Evolutionary conservation across 2,329 filamentous ascomycete species (phyloP).

Genomic region (Scytalidium lignicola): DNA sequence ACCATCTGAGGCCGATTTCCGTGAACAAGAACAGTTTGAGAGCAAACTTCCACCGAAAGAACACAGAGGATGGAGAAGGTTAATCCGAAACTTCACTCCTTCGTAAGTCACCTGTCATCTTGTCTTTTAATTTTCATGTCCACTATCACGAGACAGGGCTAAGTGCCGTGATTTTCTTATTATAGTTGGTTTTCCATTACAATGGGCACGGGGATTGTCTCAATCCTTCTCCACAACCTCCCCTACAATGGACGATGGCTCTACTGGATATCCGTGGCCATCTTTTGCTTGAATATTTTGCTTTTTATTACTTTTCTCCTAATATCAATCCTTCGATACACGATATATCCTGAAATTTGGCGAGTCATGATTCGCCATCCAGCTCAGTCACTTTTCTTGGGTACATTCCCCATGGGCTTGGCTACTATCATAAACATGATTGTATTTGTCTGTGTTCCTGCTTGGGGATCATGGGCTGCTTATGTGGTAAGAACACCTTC

Average conservation of each 20-base stretch:
- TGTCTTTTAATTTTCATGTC: too few relatives aligned
- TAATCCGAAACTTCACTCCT: conserved; percentile 49
- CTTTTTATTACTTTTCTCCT: background rate
- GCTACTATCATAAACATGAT: conserved; percentile 63
- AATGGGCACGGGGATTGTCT: conserved; percentile 4
- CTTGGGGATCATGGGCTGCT: conserved; percentile 52
- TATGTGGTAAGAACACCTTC: conserved; percentile 16
- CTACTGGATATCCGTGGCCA: background rate
- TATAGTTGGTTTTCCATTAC: conserved; percentile 4
- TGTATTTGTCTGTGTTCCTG: conserved; percentile 49
- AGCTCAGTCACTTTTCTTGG: conserved; percentile 50
- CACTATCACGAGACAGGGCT: conserved; percentile 6
- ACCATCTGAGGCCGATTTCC: background rate
- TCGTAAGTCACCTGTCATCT: too few relatives aligned
- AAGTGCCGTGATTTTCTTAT: background rate
- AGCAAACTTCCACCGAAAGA: background rate
- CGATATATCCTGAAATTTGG: conserved; percentile 1
- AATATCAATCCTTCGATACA: conserved; percentile 1
- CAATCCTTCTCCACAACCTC: conserved; percentile 4
- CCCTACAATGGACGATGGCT: conserved; percentile 1
- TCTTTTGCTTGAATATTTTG: conserved; percentile 2
- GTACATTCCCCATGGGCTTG: conserved; percentile 62
- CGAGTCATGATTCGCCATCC: conserved; percentile 3
- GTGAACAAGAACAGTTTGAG: background rate
- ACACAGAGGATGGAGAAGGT: conserved; percentile 21